These are phyloP conservation scores for Picea abies DNA, from an alignment of 83 land plant species.

Conservation along the genomic window DNA sequence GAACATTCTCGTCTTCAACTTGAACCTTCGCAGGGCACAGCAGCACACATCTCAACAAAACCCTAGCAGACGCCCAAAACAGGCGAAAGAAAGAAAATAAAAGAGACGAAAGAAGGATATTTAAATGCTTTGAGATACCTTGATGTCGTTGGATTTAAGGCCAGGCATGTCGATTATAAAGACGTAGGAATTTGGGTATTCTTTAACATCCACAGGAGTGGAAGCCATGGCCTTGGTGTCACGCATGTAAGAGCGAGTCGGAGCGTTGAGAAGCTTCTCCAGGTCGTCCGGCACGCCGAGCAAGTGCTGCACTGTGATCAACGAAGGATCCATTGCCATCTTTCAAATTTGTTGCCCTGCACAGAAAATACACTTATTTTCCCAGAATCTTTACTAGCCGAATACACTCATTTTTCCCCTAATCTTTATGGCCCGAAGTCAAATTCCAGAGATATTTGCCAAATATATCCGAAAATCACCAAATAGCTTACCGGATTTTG, in stretches of 20 bases:
- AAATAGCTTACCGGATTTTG: too few species aligned
- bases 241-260: constrained; percentile 34
- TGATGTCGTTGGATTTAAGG: constrained; percentile 36
- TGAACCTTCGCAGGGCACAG: constrained; percentile 21
- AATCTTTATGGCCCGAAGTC: too few species aligned
- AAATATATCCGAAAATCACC: too few species aligned
- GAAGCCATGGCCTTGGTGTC: constrained; percentile 55
- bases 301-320: constrained; percentile 28
- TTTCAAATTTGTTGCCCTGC: too few species aligned
- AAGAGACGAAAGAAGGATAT: neutral
- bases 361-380: too few species aligned
- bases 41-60: neutral
- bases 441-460: too few species aligned
- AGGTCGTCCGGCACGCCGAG: constrained; percentile 36
- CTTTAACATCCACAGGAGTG: constrained; percentile 55
- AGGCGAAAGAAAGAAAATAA: too few species aligned
- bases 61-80: neutral
- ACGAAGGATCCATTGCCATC: constrained; percentile 17
- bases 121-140: constrained; percentile 1
- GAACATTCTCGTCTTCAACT: constrained; percentile 44
- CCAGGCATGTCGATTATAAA: constrained; percentile 61
- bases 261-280: constrained; percentile 37
- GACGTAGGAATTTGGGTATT: constrained; percentile 30
- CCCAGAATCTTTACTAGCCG: too few species aligned
- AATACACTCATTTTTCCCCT: too few species aligned